phyloP scores from a whole-genome alignment of 192 early-diverging fungal genomes.

The Rhizoclosmatium sp. region DNA sequence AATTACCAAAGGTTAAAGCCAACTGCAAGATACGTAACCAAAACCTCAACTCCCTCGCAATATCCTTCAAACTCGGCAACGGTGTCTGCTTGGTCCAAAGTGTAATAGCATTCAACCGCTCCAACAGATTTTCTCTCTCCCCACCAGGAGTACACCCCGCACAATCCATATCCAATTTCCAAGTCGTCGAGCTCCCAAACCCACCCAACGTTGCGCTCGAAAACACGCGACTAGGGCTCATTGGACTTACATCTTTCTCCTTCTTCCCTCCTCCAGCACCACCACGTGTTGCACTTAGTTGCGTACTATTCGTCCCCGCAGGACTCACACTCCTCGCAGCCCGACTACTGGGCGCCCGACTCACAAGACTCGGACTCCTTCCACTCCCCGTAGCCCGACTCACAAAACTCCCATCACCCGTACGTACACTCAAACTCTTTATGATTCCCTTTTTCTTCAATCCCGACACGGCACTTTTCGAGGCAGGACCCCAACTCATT shows the following conservation, averaged over 20 bases:
- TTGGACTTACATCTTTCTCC: too few relatives aligned
- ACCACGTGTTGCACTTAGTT: too few relatives aligned
- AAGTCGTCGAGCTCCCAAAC: constrained; percentile 23
- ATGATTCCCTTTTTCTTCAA: background rate
- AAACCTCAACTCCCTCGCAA: constrained; percentile 23
- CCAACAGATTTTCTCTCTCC: constrained; percentile 1
- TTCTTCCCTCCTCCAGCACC: too few relatives aligned
- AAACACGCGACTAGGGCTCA: background rate
- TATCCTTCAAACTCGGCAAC: constrained; percentile 23
- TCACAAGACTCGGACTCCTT: background rate
- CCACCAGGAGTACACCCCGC: background rate
- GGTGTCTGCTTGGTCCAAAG: constrained; percentile 38
- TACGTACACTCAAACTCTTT: background rate
- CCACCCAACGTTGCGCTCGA: background rate
- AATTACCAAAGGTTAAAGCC: constrained; percentile 26
- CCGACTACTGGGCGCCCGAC: too few relatives aligned
- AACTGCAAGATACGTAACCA: constrained; percentile 28
- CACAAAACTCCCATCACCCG: background rate
- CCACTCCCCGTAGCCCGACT: background rate
- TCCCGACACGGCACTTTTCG: background rate
- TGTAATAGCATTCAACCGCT: constrained; percentile 10
- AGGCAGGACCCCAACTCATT: background rate
- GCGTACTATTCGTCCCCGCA: too few relatives aligned
- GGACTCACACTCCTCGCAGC: too few relatives aligned
- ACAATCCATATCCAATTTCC: constrained; percentile 23